Percentiles rank a stretch among this genome's conserved stretches.
phyloP scores from a whole-genome alignment of 345 rosid genomes.

The Melaleuca alternifolia region DNA sequence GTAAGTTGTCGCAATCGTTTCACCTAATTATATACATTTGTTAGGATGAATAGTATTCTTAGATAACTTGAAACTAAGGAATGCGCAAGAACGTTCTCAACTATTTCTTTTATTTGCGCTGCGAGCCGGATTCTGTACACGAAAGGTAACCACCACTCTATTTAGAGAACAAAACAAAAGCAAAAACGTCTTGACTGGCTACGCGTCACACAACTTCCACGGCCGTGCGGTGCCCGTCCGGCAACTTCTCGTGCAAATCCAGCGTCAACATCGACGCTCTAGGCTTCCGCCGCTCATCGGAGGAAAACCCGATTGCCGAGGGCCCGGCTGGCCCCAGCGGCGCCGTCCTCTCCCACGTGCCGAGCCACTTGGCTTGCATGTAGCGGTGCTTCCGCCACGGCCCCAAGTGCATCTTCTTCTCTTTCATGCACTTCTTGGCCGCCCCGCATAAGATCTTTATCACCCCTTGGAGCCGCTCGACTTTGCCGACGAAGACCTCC shows the following conservation, averaged over 20 bases:
- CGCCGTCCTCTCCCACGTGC: conserved; percentile 25
- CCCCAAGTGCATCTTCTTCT: conserved; percentile 70
- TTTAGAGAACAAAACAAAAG: background rate
- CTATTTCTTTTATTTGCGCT: background rate
- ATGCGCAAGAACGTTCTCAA: background rate
- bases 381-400: conserved; percentile 92
- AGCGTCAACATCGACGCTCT: conserved; percentile 66
- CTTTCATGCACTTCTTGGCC: conserved; percentile 63
- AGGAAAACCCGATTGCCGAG: conserved; percentile 7
- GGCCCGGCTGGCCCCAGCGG: conserved; percentile 5
- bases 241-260: conserved; percentile 30
- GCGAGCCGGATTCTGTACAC: background rate
- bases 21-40: background rate
- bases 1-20: background rate
- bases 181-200: background rate
- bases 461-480: conserved; percentile 52
- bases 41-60: background rate
- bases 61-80: background rate
- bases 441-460: conserved; percentile 61
- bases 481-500: conserved; percentile 63
- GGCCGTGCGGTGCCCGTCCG: conserved; percentile 28
- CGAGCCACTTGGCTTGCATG: conserved; percentile 83
- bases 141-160: background rate
- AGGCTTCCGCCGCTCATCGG: conserved; percentile 24
- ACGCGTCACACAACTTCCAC: conserved; percentile 40